These are phyloP conservation scores for Leptographium wingfieldii DNA, from an alignment of 2,329 filamentous ascomycete genomes.

Conservation along the genomic window DNA sequence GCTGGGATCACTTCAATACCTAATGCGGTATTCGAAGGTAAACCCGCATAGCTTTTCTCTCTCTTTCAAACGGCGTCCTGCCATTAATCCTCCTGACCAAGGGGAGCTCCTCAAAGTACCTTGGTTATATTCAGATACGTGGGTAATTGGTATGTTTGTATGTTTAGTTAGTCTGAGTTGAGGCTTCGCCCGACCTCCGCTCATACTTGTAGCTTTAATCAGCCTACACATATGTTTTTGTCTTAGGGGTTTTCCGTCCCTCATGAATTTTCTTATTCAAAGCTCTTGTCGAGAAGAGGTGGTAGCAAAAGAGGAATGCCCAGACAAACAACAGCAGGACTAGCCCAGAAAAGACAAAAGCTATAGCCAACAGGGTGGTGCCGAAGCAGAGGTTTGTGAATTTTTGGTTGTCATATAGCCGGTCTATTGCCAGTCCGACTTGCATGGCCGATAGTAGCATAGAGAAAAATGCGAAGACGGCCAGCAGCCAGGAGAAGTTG, in stretches of 20 bases:
- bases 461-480: background rate
- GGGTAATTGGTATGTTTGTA: no score
- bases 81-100: no score
- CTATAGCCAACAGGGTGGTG: background rate
- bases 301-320: background rate
- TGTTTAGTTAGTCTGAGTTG: no score
- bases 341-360: background rate
- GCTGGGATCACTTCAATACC: no score
- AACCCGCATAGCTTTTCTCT: no score
- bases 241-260: background rate
- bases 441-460: background rate
- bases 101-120: no score
- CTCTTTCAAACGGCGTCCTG: no score
- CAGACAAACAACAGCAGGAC: background rate
- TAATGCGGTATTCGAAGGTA: no score
- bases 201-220: no score
- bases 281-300: background rate
- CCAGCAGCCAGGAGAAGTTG: background rate
- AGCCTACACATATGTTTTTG: no score
- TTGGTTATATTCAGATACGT: no score
- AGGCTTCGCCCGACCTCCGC: no score
- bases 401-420: background rate
- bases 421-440: background rate
- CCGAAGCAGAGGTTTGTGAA: background rate
- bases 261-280: background rate